Evolutionary conservation across 2,329 filamentous ascomycete genomes (phyloP), one percentile per base, ranked within the genome.

Genomic region (Coleophoma eucalyptorum): DNA sequence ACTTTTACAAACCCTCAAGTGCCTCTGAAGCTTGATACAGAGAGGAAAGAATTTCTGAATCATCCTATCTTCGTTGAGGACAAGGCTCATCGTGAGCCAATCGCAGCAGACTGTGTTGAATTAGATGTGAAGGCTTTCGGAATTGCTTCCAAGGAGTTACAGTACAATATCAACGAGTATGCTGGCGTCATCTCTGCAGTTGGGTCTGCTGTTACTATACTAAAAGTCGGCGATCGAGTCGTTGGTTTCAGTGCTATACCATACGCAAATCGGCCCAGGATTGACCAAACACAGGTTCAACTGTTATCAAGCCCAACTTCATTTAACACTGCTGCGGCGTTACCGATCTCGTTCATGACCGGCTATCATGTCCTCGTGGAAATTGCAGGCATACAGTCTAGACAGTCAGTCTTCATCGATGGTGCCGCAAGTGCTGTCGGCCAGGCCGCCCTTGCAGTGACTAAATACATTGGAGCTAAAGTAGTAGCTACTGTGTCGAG

Each of bases 331-430:
- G 55, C 52, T 16, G 50, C 58, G 4, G 38, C 53, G 8, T n/a
- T 60, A 2, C 55, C 52, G 5, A 35, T 55, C 12, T 40, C 48
- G 6, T 59, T 44, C 40, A 40, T 44, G 16, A 58, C 55, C 4
- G 56, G 53, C 5, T 55, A 52, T 43, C 48, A 57, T 21, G 35
- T 48, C 2, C 33, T 59, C 1, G 33, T 52, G 2, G n/a, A 57
- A 13, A 21, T 53, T 7, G 57, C 57, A 15, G 34, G 50, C 2
- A 13, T 59, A 13, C 18, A 35, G 12, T n/a, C 38, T 31, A 46
- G 49, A 0, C 58, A 69, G 31, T 55, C 55, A 0, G 50, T 69
- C 0, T 48, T 70, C 12, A 59, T 70, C 0, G 65, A 68, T 35
- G 44, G 55, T 7, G 67, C 55, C 2, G 48, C 63, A 1, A 63